Evolutionary conservation across 2,329 filamentous ascomycete species (phyloP), one percentile per base, ranked within the genome.

Genomic region (Ceratocystis variospora): DNA sequence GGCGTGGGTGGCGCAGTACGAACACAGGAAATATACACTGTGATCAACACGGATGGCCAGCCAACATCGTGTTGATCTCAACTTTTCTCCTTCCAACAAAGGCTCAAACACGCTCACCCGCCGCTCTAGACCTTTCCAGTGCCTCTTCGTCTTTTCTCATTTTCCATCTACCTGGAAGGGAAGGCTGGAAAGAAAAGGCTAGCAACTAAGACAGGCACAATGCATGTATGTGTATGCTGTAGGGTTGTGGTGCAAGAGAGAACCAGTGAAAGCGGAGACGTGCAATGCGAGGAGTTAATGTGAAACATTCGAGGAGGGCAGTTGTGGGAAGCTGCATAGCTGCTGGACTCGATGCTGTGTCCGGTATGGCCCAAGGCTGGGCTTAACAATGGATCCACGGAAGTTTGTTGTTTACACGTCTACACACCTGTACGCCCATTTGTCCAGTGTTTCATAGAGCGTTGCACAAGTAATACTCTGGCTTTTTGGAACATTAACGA

Each of bases 271-370:
- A 57, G 53, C 53, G 53, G 53, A 57, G 53, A 57, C 53, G n/a
- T 57, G 22, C 25, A 57, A 57, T 57, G 53, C 53, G 53, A 57
- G 53, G 53, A 57, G 53, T 28, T 10, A 22, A 57, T 33, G 22
- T 57, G 53, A 57, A 31, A 57, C 53, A 57, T 57, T 57, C 25
- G 53, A 57, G 53, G 53, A 57, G 53, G 15, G 53, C 25, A 28
- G 31, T 1, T 57, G 31, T 57, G 53, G 53, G 22, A 17, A 57
- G 12, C 15, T 31, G 25, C 53, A 57, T 57, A 31, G 25, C 4
- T 41, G 53, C 19, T 31, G 53, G 53, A 31, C 31, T 31, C 53
- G 53, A 57, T 57, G 53, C 53, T 15, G 19, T 31, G 22, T n/a
- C 22, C 31, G 53, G 19, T 57, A 31, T 28, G 31, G 25, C 22